phyloP scores from a whole-genome alignment of 495 filamentous ascomycete genomes.

The Pseudotulostoma volvatum region DNA sequence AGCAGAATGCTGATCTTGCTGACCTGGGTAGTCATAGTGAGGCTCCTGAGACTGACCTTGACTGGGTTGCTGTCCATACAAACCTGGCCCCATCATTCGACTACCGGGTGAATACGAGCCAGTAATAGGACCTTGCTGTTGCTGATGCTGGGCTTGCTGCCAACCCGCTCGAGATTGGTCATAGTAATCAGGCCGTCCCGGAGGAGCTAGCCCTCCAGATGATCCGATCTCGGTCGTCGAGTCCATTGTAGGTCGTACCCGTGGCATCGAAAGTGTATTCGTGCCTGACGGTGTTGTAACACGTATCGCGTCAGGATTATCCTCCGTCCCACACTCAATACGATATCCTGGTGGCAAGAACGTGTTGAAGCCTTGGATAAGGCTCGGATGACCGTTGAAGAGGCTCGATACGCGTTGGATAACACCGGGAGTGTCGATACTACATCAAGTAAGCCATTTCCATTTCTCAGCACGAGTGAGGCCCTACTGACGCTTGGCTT shows the following conservation, averaged over 20 bases:
- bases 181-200: constrained; percentile 28
- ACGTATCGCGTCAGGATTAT: constrained; percentile 86
- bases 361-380: constrained; percentile 98
- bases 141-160: constrained; percentile 31
- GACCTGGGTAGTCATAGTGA: constrained; percentile 29
- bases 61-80: constrained; percentile 25
- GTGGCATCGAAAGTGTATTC: constrained; percentile 42
- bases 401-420: constrained; percentile 94
- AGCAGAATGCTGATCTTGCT: constrained; percentile 32
- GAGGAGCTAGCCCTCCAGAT: constrained; percentile 16
- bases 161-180: constrained; percentile 33
- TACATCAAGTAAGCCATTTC: constrained; percentile 18
- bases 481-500: constrained; percentile 64
- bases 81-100: constrained; percentile 23
- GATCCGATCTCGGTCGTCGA: constrained; percentile 21
- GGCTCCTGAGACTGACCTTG: constrained; percentile 25
- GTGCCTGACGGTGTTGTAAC: constrained; percentile 93
- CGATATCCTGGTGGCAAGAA: constrained; percentile 94
- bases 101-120: constrained; percentile 31
- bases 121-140: constrained; percentile 15
- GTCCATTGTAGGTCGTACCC: constrained; percentile 32
- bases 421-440: constrained; percentile 94
- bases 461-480: background rate
- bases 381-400: constrained; percentile 87
- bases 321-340: constrained; percentile 85